Base-by-base conservation (phyloP, 768 basidiomycete genomes). In the Mycena galericulata region DNA sequence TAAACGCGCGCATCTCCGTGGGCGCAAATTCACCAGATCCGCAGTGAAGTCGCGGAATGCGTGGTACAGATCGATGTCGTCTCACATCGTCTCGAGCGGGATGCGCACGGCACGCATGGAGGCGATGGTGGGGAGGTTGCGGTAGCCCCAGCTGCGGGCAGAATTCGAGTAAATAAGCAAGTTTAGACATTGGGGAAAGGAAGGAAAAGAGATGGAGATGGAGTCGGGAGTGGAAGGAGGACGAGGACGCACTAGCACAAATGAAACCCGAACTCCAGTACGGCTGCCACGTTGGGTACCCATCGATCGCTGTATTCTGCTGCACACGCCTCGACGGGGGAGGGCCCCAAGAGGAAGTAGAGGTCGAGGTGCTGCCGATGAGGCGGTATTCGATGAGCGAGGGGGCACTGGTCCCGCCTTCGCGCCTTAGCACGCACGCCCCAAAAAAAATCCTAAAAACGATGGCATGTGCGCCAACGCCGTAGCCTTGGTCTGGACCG, bases 1-100 rank as follows among this genome's bases (percentile, higher is more conserved):
- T 90, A 75, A 92, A 90, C 43, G 75, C 72, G 29, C 80, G 78
- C 70, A 91, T 77, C 65, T 89, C 86, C 86, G 82, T n/a, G 75
- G 80, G 6, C 91, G 88, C 81, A 87, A 92, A 41, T 80, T 84
- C 26, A 87, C 83, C 20, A 90, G 90, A 74, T 92, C 91, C 8
- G 84, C 79, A 6, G 91, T 92, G 70, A 92, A 91, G 76, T 90
- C 91, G 17, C 91, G 84, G 40, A 84, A 82, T 32, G 89, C 86
- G 73, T 91, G 88, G 70, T 91, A 92, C 54, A 92, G 70, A 79
- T 92, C 91, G 67, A 92, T 90, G 71, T 92, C 91, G 74, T 90
- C 92, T 91, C 91, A 92, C 84, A 91, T 91, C 51, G 89, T 90
- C 90, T 95, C 92, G 14, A 94, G 83, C 14, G 93, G 93, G 67